Conservation (phyloP, 2,329 filamentous ascomycete genomes). For the Alternaria sp. region DNA sequence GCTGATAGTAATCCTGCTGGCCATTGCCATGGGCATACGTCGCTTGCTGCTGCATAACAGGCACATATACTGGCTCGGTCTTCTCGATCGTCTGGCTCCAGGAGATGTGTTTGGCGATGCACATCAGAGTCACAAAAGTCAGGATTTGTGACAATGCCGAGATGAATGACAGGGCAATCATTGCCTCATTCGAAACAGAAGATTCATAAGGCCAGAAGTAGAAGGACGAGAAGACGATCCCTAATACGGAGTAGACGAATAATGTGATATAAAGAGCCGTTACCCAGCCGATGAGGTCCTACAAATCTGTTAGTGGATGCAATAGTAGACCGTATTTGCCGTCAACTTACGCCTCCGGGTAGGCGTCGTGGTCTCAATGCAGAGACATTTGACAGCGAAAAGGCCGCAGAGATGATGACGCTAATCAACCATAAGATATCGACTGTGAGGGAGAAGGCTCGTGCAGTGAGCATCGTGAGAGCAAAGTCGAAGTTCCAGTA, state of each 20-base stretch:
- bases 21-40: conserved; percentile 19
- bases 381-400: conserved; percentile 25
- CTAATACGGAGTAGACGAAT: conserved; percentile 29
- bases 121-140: conserved; percentile 30
- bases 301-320: background rate
- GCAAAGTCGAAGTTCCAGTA: background rate
- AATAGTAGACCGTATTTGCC: background rate
- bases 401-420: conserved; percentile 22
- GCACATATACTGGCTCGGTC: background rate
- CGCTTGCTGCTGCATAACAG: conserved; percentile 13
- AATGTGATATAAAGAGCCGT: conserved; percentile 28
- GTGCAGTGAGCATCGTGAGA: background rate
- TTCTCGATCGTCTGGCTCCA: conserved; percentile 11
- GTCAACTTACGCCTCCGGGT: conserved; percentile 29
- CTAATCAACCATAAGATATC: conserved; percentile 30
- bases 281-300: conserved; percentile 32
- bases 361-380: conserved; percentile 25
- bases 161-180: conserved; percentile 23
- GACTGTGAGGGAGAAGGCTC: conserved; percentile 20
- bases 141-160: conserved; percentile 25
- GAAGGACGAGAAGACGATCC: conserved; percentile 17
- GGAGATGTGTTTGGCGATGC: conserved; percentile 30
- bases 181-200: background rate
- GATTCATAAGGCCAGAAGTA: background rate
- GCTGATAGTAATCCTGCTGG: conserved; percentile 28